These are phyloP conservation scores for Pseudogymnoascus destructans DNA, from an alignment of 2,329 filamentous ascomycete genomes.

Conservation along the genomic window DNA sequence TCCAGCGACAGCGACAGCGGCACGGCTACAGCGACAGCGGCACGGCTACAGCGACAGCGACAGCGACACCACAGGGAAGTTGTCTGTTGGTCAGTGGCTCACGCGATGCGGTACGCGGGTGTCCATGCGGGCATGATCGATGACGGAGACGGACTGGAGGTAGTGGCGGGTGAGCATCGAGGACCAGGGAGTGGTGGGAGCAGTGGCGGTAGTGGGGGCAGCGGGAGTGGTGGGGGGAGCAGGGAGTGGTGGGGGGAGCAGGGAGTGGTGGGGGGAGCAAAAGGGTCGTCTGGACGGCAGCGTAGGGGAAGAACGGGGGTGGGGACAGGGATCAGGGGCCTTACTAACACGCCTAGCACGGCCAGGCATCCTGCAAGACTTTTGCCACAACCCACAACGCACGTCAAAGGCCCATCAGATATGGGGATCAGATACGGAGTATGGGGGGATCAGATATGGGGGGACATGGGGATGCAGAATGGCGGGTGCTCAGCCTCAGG, in stretches of 20 bases:
- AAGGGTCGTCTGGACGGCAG: neutral
- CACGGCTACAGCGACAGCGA: neutral
- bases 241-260: neutral
- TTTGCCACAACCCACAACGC: constrained; percentile 2
- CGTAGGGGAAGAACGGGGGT: neutral
- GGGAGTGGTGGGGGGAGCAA: no score
- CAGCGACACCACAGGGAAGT: neutral
- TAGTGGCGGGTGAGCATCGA: neutral
- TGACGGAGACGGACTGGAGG: neutral
- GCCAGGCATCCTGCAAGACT: constrained; percentile 3
- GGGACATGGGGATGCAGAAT: neutral
- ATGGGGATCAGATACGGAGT: no score
- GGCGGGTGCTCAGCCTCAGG: constrained; percentile 1
- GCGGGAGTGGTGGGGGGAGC: neutral
- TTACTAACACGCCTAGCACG: neutral
- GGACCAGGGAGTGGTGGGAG: neutral
- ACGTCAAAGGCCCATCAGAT: neutral
- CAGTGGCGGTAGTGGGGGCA: neutral
- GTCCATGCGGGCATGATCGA: neutral
- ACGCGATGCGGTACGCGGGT: constrained; percentile 3
- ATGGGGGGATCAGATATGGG: neutral
- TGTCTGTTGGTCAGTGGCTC: neutral
- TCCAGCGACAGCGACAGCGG: neutral
- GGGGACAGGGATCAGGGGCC: neutral
- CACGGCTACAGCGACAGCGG: neutral